Evolutionary conservation across 371 early-diverging fungal species (phyloP), one percentile per base, ranked within the genome.

Genomic region (Mortierella sp.): DNA sequence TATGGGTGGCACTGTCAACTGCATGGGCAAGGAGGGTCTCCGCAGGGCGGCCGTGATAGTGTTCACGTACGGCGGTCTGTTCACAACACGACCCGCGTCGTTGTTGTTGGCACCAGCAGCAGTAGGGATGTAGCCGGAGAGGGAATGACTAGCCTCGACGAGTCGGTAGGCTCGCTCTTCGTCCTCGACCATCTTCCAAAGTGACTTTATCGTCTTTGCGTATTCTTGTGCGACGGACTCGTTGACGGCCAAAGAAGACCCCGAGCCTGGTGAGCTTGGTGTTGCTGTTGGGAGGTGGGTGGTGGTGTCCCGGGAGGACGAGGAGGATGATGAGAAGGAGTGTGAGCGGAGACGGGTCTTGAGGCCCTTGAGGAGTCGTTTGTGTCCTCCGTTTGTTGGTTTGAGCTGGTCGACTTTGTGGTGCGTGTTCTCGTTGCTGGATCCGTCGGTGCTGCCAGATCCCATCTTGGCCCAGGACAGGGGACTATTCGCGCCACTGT

Each of bases 121-220:
- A 19, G 58, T 58, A 4, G 58, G 58, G 7, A 58, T 58, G 7
- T 5, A 58, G 2, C 58, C 58, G 5, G 58, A 58, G 8, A 58
- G 58, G 2, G 58, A 58, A 19, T 58, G 58, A 19, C 58, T 58
- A 1, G 58, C 58, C 34, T 58, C 58, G 31, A 58, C 58, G 8
- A 58, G 58, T 16, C 58, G 58, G 8, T 58, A 19, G 5, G 58
- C 58, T 8, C 34, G 58, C 14, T 58, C 58, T 31, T 58, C 58
- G 13, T 58, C 58, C 19, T 58, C 58, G 58, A 58, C 34, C 58
- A 58, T 58, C 58, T 58, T 58, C 58, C 58, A 58, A 19, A 58
- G 58, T 1, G 58, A 16, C 19, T 58, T 58, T 2, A 58, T 58
- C 0, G 34, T 58, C 2, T 34, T 11, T 7, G 58, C 58, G 19